Base-by-base conservation (phyloP, 2,329 filamentous ascomycete genomes). In the Raffaelea ambrosiae region DNA sequence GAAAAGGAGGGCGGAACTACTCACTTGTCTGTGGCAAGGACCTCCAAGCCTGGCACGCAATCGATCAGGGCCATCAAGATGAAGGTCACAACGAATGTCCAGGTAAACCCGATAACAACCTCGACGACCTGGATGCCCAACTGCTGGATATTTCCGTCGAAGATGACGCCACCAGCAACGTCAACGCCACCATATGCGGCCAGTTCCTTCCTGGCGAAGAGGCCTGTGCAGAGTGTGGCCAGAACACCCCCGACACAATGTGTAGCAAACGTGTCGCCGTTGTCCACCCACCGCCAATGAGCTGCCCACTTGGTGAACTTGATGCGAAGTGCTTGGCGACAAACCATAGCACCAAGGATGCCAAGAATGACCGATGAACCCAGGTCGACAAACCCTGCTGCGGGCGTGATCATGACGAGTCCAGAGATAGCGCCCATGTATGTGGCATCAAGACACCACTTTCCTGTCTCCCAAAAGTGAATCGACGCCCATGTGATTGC, bases 401-500 rank as follows among this genome's bases (percentile, higher is more conserved):
- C 79, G 18, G 81, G 81, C 35, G 81, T 85, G 45, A 81, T 81
- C 53, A 81, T 81, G 46, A 85, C 81, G 39, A 85, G 79, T 47
- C 81, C 81, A 21, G 79, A 83, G 55, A 85, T 84, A 55, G 77
- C 76, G 47, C 81, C 81, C 13, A 81, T 84, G 64, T 81, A 85
- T 76, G 80, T 84, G 54, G 81, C 81, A 52, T 84, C 81, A 68
- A 84, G 81, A 43, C 75, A 95, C 89, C 89, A 95, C 74, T 95
- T 95, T 67, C 83, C 83, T 48, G 88, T 88, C 51, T 96, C 80
- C 52, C 89, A 84, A 79, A 83, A 97, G 78, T 97, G 90, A 59
- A 96, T 86, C 39, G 96, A 68, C 58, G 89, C 88, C 91, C 93
- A 97, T 45, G 89, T 86, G 66, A 93, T 86, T 53, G 88, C 84